phyloP scores from a whole-genome alignment of 1,284 basidiomycete species.

The Moesziomyces sp. region DNA sequence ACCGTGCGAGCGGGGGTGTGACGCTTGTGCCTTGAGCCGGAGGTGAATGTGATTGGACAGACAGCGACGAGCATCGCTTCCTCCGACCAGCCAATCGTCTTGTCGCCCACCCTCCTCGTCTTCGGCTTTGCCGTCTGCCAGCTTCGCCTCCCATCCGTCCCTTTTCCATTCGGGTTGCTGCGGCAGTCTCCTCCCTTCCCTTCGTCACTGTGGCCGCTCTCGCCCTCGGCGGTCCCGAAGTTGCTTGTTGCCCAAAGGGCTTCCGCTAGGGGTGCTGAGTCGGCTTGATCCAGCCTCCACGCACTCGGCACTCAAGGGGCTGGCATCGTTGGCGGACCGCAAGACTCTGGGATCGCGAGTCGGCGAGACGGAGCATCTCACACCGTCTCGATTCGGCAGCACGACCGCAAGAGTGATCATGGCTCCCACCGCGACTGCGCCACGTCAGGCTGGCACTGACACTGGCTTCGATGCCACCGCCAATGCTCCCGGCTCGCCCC shows the following conservation, averaged over 20 bases:
- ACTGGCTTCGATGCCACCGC: constrained; percentile 1
- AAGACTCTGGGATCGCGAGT: constrained; percentile 12
- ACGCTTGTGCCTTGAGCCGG: no score
- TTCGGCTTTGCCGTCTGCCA: neutral
- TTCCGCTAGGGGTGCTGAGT: no score
- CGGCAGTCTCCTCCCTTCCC: neutral
- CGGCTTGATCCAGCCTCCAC: neutral
- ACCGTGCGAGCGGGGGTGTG: no score
- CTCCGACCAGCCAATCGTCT: neutral
- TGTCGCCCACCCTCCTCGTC: neutral
- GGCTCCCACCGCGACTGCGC: constrained; percentile 28
- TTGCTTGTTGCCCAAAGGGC: neutral
- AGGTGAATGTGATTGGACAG: neutral
- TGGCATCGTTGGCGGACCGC: neutral
- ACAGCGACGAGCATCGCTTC: neutral
- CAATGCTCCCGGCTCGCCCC: neutral
- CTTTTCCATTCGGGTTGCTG: neutral
- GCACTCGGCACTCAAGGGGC: no score
- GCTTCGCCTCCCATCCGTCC: neutral
- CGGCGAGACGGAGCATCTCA: constrained; percentile 1
- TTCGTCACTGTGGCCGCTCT: neutral
- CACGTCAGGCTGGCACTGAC: constrained; percentile 24
- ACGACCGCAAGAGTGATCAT: constrained; percentile 5
- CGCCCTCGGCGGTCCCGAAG: neutral
- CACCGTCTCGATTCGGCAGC: neutral